phyloP scores from a whole-genome alignment of 2,329 filamentous ascomycete species.

The Ambrosiella xylebori region DNA sequence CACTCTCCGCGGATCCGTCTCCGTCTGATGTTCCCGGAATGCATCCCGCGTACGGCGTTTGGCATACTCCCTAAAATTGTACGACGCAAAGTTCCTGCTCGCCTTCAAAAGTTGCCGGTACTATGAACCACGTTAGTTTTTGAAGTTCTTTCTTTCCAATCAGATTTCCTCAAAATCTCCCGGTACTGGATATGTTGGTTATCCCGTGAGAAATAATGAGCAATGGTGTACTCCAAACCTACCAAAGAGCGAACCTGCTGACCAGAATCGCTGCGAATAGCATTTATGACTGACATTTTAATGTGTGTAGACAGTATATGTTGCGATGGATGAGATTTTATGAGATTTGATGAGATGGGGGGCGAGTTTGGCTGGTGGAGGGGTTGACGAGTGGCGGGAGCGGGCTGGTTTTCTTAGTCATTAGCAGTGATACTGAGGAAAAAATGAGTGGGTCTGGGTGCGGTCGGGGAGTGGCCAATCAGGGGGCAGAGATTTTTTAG shows the following conservation, averaged over 20 bases:
- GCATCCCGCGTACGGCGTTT: slow-evolving; percentile 78
- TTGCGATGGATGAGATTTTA: neutral
- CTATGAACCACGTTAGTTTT: slow-evolving; percentile 27
- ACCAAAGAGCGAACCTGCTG: slow-evolving; percentile 41
- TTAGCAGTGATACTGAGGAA: neutral
- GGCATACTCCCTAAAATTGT: slow-evolving; percentile 97
- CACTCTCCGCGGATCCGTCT: slow-evolving; percentile 56
- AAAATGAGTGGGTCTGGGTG: neutral
- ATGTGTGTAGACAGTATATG: slow-evolving; percentile 8
- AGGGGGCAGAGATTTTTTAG: neutral
- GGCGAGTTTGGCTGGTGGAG: too few species aligned
- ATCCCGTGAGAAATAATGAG: too few species aligned
- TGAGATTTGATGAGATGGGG: neutral
- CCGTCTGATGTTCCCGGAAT: slow-evolving; percentile 62
- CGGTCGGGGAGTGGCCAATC: slow-evolving; percentile 1
- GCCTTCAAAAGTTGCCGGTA: slow-evolving; percentile 85
- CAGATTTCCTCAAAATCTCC: neutral
- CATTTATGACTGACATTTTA: slow-evolving; percentile 23
- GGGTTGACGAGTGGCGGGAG: neutral
- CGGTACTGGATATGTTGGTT: neutral
- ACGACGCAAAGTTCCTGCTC: slow-evolving; percentile 71
- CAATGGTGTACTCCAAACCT: slow-evolving; percentile 18
- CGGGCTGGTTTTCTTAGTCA: neutral
- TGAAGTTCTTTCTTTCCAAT: too few species aligned
- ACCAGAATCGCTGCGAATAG: slow-evolving; percentile 35